Base-by-base conservation (phyloP, 805 yeast species). In the Debaryomyces maramus region DNA sequence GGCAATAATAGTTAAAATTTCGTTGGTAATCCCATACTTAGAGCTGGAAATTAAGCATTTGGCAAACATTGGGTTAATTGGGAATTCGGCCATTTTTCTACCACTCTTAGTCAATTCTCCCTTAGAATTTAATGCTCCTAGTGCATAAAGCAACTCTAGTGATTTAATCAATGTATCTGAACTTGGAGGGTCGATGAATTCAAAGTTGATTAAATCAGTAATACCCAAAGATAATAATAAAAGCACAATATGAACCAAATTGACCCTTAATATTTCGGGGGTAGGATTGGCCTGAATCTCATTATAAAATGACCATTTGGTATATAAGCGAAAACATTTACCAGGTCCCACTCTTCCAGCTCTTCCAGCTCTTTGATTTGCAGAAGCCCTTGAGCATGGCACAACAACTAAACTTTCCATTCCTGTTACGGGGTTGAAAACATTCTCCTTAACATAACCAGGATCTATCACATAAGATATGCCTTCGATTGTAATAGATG, bases 181-280 rank as follows among this genome's bases (percentile, higher is more conserved):
- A 2, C 87, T 78, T 1, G 99, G 99, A 6, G 88, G 80, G 55
- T 93, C 99, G 81, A 93, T 77, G 52, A 93, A 88, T 39, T 91
- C 96, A 58, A 93, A 90, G 40, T 79, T 76, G 19, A 90, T 60
- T 43, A 93, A 60, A 55, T 93, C 96, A 20, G 81, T 80, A 27
- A 93, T 81, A 0, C 98, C 98, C 56, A 93, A 68, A 0, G 96
- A 86, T 39, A 90, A 70, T 38, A 93, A 66, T 44, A 88, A 64
- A 22, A 93, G 65, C 3, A 91, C 84, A 1, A 89, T 87, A 37
- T 85, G 74, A 0, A 90, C 73, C 29, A 93, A 62, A 52, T 91
- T 90, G 16, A 85, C 86, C 40, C 99, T 67, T 40, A 89, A 67
- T n/a, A 93, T 91, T 52, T 93, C 99, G 0, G 99, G 98, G 0